Evolutionary conservation across 2,329 filamentous ascomycete genomes (phyloP).

Genomic region (Gaeumannomyces tritici): DNA sequence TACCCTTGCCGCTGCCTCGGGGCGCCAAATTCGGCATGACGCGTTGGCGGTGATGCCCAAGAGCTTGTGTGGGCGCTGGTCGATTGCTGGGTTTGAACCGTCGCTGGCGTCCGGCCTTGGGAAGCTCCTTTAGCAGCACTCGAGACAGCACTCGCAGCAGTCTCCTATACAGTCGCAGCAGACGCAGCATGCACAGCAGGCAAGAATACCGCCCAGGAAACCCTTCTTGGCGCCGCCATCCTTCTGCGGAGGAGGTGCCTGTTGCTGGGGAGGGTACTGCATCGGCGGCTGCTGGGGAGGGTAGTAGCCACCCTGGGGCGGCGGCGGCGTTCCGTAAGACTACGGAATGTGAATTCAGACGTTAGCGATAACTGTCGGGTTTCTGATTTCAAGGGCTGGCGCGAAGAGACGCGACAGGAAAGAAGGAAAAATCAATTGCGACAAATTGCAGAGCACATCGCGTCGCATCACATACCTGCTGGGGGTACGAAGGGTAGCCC

Average conservation of each 20-base stretch:
- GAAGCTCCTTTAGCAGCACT: constrained; percentile 19
- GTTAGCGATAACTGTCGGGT: constrained; percentile 4
- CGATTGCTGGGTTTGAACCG: neutral
- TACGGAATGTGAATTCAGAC: neutral
- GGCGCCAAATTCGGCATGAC: neutral
- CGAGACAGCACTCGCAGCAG: constrained; percentile 30
- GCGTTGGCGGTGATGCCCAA: neutral
- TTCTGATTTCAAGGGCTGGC: neutral
- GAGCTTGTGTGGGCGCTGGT: neutral
- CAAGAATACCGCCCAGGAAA: constrained; percentile 37
- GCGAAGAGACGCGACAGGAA: constrained; percentile 1
- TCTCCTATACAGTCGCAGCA: constrained; percentile 39
- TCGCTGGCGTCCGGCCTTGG: neutral
- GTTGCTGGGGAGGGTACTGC: constrained; percentile 31
- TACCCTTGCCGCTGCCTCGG: too few species aligned
- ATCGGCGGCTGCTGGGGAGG: constrained; percentile 30
- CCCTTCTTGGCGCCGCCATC: constrained; percentile 25
- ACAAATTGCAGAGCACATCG: neutral
- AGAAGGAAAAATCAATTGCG: neutral
- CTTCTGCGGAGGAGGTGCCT: constrained; percentile 26
- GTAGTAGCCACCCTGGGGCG: constrained; percentile 27
- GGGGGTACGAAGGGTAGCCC: constrained; percentile 31
- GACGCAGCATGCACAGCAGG: constrained; percentile 41
- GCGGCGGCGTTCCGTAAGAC: constrained; percentile 23
- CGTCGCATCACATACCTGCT: constrained; percentile 19